phyloP scores from a whole-genome alignment of 352 stramenopile species.

The Pythium apleroticum region DNA sequence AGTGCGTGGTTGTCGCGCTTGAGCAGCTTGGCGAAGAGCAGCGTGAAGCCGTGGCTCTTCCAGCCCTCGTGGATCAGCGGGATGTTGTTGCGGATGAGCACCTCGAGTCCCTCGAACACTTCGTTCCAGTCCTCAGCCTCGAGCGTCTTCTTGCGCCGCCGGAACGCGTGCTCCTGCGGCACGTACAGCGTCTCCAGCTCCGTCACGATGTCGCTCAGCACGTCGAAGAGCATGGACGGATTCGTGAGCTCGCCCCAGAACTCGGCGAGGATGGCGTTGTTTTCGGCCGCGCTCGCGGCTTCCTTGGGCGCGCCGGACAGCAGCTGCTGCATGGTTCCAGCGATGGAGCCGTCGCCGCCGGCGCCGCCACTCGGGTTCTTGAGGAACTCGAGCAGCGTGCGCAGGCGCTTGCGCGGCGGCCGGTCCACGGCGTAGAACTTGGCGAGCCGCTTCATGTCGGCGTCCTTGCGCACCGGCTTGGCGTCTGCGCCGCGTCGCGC shows the following conservation, averaged over 20 bases:
- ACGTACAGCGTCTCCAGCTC: conserved; percentile 85
- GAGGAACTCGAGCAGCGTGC: conserved; percentile 82
- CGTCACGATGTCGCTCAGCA: conserved; percentile 79
- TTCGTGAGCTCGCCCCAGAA: conserved; percentile 81
- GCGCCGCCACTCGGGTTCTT: conserved; percentile 47
- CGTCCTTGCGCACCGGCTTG: conserved; percentile 30
- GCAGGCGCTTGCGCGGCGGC: conserved; percentile 79
- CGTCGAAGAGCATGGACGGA: conserved; percentile 66
- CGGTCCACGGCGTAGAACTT: conserved; percentile 87
- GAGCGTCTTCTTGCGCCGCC: conserved; percentile 78
- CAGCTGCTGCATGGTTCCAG: conserved; percentile 66
- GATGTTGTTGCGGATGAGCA: conserved; percentile 77
- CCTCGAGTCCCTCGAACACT: conserved; percentile 84
- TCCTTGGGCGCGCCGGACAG: conserved; percentile 56
- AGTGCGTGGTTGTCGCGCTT: conserved; percentile 85
- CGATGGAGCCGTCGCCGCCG: conserved; percentile 55
- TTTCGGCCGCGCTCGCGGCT: conserved; percentile 34
- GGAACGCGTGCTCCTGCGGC: conserved; percentile 79
- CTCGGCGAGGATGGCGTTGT: conserved; percentile 50
- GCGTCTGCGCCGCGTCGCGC: conserved; percentile 21
- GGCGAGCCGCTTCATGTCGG: conserved; percentile 76
- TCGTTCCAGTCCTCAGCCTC: conserved; percentile 89
- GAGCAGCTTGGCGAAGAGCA: conserved; percentile 84
- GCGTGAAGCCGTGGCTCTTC: conserved; percentile 78
- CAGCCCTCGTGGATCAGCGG: conserved; percentile 69